Conservation (phyloP, 345 rosid species). For the Citrus glauca region DNA sequence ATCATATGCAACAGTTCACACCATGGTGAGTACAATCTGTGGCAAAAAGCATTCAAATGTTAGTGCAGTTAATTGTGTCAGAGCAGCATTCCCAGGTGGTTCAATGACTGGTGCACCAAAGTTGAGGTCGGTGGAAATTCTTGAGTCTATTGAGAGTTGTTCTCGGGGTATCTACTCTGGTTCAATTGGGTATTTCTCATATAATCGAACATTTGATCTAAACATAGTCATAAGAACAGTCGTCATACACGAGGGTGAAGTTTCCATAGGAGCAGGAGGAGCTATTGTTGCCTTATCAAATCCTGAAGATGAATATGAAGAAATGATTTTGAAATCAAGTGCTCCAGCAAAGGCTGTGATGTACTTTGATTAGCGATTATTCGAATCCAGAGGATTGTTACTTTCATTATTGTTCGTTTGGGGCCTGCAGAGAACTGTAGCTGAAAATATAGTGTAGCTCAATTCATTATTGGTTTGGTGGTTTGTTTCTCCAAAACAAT, state of each 20-base stretch:
- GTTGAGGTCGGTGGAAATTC: slow-evolving; percentile 82
- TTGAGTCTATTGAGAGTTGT: slow-evolving; percentile 75
- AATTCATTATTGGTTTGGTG: background rate
- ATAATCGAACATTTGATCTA: slow-evolving; percentile 79
- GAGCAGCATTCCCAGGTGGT: slow-evolving; percentile 94
- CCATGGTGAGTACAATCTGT: slow-evolving; percentile 89
- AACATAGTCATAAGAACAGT: slow-evolving; percentile 91
- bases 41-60: slow-evolving; percentile 59
- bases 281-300: slow-evolving; percentile 79
- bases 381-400: background rate
- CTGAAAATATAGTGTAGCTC: background rate
- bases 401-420: background rate
- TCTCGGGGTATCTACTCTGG: slow-evolving; percentile 92
- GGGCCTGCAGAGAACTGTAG: background rate
- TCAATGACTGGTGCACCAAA: slow-evolving; percentile 99
- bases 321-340: slow-evolving; percentile 77
- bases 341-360: slow-evolving; percentile 75
- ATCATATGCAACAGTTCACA: slow-evolving; percentile 92
- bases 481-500: background rate
- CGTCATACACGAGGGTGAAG: slow-evolving; percentile 77
- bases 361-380: slow-evolving; percentile 33
- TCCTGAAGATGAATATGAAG: slow-evolving; percentile 87
- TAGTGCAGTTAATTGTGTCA: slow-evolving; percentile 65
- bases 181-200: slow-evolving; percentile 86
- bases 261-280: slow-evolving; percentile 90